phyloP scores from a whole-genome alignment of 106 monocot genomes.

The Allium sativum region DNA sequence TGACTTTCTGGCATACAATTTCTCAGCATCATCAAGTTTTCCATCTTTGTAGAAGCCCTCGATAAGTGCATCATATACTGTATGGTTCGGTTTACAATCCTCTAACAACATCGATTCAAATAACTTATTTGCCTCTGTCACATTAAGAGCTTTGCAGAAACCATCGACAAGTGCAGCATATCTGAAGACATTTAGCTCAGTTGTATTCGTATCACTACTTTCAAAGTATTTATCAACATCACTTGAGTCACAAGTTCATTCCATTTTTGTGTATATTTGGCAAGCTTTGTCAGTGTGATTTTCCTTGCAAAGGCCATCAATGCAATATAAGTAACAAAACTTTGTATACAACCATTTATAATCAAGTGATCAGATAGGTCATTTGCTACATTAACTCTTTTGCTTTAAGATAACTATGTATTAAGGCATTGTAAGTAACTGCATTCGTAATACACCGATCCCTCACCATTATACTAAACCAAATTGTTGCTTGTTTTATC shows the following conservation, averaged over 20 bases:
- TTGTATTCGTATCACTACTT: conserved; percentile 9
- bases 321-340: conserved; percentile 74
- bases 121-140: conserved; percentile 53
- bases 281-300: conserved; percentile 67
- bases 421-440: conserved; percentile 79
- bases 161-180: conserved; percentile 95
- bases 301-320: conserved; percentile 91
- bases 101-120: conserved; percentile 52
- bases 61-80: conserved; percentile 93
- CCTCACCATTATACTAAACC: conserved; percentile 83
- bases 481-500: conserved; percentile 53
- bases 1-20: conserved; percentile 61
- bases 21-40: conserved; percentile 73
- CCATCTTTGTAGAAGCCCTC: conserved; percentile 88
- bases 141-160: conserved; percentile 89
- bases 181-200: conserved; percentile 80
- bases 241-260: conserved; percentile 31
- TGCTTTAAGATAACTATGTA: conserved; percentile 83
- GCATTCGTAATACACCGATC: conserved; percentile 74
- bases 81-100: conserved; percentile 76
- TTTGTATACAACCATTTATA: conserved; percentile 51
- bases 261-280: conserved; percentile 71
- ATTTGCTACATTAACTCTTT: conserved; percentile 54
- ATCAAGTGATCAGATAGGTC: conserved; percentile 65
- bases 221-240: conserved; percentile 42